Base-by-base conservation (phyloP, 176 grass and related monocot genomes). In the Zea luxurians region DNA sequence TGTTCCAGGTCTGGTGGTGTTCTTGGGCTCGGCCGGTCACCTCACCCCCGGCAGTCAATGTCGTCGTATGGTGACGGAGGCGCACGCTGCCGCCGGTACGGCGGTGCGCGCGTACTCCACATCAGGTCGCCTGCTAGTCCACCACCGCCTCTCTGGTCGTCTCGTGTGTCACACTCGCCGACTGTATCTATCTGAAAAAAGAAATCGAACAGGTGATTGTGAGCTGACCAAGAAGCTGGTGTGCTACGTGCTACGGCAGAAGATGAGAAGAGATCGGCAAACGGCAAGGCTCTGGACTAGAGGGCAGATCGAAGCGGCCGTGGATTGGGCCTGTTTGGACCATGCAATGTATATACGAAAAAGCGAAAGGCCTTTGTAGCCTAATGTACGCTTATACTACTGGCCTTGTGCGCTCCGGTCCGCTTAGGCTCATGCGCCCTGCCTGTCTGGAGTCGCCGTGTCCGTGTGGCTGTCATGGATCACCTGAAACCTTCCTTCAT, bases 1-100 rank as follows among this genome's bases (percentile, higher is more conserved):
- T 85, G 87, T 60, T 61, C 64, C 76, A 67, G 76, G 42, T 68
- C 8, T 8, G 11, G 37, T 48, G 35, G 48, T 50, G 21, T 20
- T 0, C 57, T 61, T 8, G 38, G 53, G 9, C 42, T 69, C 27
- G 66, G 44, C 66, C 20, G 27, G 27, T 27, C 27, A 27, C 27
- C 27, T 27, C 27, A 35, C 11, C 13, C 20, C 6, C 66, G 27
- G 27, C 27, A 27, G 27, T 27, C 43, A 43, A 38, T 69, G 45
- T 49, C 20, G 68, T 35, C 61, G 20, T 48, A 47, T 70, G 18
- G 10, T 12, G n/a, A 46, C 21, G 42, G 41, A 42, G 42, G 16
- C 13, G 42, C 66, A 27, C 6, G 42, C n/a, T 10, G 66, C 41
- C 41, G 8, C 27, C 27, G 27, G 27, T 27, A 27, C 27, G 27